Conservation (phyloP, 1,284 basidiomycete genomes). For the Stereum hirsutum region DNA sequence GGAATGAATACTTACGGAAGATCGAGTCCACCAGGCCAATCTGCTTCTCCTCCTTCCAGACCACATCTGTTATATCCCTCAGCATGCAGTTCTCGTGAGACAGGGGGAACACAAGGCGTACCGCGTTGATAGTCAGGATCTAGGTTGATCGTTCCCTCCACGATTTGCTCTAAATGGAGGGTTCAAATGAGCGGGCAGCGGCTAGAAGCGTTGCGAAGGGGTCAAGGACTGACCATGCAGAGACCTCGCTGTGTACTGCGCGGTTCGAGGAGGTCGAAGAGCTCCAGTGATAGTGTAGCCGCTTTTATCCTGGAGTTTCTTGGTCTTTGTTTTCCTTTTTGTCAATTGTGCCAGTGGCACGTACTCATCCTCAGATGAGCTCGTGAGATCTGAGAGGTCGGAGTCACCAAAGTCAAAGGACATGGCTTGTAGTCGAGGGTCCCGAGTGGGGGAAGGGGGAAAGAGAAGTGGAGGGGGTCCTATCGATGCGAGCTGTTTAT, state of each 20-base stretch:
- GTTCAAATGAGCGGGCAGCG: background rate
- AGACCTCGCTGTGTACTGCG: conserved; percentile 31
- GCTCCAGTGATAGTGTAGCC: conserved; percentile 14
- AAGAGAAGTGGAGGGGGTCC: no score
- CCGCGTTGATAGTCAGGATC: conserved; percentile 48
- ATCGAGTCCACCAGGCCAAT: conserved; percentile 44
- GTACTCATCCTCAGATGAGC: conserved; percentile 27
- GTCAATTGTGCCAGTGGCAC: conserved; percentile 15
- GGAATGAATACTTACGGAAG: no score
- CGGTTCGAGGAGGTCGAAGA: conserved; percentile 32
- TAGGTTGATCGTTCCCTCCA: conserved; percentile 33
- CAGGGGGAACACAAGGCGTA: conserved; percentile 12
- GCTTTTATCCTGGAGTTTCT: conserved; percentile 13
- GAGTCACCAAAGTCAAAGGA: conserved; percentile 20
- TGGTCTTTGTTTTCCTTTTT: conserved; percentile 10
- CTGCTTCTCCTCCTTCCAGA: conserved; percentile 37
- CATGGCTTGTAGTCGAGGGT: conserved; percentile 6
- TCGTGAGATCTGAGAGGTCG: conserved; percentile 36
- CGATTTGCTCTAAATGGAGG: conserved; percentile 31
- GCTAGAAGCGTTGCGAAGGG: background rate
- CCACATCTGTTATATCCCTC: conserved; percentile 27
- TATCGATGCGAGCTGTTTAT: no score
- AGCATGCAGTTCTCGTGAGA: background rate
- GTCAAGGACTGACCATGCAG: conserved; percentile 31
- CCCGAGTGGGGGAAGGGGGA: background rate